Base-by-base conservation (phyloP, 2,329 filamentous ascomycete species). In the Xylaria digitata region DNA sequence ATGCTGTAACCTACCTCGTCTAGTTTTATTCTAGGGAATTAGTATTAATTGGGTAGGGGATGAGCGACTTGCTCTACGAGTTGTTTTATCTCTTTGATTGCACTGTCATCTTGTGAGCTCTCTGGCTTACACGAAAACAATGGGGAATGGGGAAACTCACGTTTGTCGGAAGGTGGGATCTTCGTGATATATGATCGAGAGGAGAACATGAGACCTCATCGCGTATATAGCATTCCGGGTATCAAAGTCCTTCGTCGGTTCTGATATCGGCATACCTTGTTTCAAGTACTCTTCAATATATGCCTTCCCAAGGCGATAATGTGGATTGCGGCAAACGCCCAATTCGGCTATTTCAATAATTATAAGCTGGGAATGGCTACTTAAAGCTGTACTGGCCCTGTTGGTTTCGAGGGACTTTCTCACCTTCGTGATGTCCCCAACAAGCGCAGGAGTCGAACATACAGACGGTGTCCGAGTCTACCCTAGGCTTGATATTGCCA, bases 211-310 rank as follows among this genome's bases (percentile, higher is more conserved):
- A 40, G 70, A 66, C 49, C 71, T 70, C 58, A 75, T 63, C 56
- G 71, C 70, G 48, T 77, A 77, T 19, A 77, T 71, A 19, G 67
- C 69, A 54, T 75, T 75, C 5, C 75, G 70, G 42, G 62, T 71
- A 58, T 78, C 73, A 40, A 72, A 72, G 54, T 78, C 74, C 49
- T 74, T 73, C 43, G 63, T 65, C 1, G 75, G 75, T 54, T 76
- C 72, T 1, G 76, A 77, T 17, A 70, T 68, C 1, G 68, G 67
- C 34, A 76, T 69, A 6, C 37, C 37, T 40, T 63, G 70, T 49
- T 72, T 74, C 63, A 68, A 68, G 55, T 77, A 77, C 57, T 72
- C 73, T 45, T 70, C 61, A 26, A 76, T 56, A 30, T 74, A 75
- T 21, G 67, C 21, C 21, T 73, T 63, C 6, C 70, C 71, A 2